These are phyloP conservation scores for Penicillium lagena DNA, from an alignment of 495 filamentous ascomycete genomes.

Conservation along the genomic window DNA sequence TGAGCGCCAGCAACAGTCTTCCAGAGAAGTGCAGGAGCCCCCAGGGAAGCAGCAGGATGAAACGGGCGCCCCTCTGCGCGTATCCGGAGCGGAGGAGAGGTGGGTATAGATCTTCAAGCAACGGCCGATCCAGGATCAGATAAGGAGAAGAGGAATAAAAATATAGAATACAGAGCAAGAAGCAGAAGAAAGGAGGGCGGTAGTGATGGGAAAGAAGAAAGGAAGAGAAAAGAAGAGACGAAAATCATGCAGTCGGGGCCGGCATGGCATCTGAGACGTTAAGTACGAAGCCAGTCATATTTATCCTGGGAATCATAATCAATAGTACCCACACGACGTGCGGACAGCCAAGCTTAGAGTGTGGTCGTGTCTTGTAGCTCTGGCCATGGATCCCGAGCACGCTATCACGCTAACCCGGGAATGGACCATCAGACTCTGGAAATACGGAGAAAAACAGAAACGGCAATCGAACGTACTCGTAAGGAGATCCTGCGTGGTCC, in stretches of 20 bases:
- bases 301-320: too few relatives aligned
- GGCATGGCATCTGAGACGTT: too few relatives aligned
- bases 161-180: neutral
- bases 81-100: neutral
- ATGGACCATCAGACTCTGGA: slow-evolving; percentile 1
- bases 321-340: neutral
- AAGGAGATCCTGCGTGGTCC: too few relatives aligned
- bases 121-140: too few relatives aligned
- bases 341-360: slow-evolving; percentile 25
- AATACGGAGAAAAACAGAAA: too few relatives aligned
- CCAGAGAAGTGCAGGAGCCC: slow-evolving; percentile 13
- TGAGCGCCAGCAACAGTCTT: slow-evolving; percentile 13
- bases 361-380: neutral
- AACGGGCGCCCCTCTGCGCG: neutral
- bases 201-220: slow-evolving; percentile 1
- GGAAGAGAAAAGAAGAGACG: slow-evolving; percentile 3
- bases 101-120: too few relatives aligned
- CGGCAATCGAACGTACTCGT: too few relatives aligned
- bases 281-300: too few relatives aligned
- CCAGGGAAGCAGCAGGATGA: neutral
- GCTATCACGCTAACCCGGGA: slow-evolving; percentile 10
- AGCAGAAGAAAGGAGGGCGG: neutral
- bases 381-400: slow-evolving; percentile 1
- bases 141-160: neutral
- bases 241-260: neutral